Evolutionary conservation across 495 filamentous ascomycete genomes (phyloP), one percentile per base, ranked within the genome.

Genomic region (Talaromyces proteolyticus): DNA sequence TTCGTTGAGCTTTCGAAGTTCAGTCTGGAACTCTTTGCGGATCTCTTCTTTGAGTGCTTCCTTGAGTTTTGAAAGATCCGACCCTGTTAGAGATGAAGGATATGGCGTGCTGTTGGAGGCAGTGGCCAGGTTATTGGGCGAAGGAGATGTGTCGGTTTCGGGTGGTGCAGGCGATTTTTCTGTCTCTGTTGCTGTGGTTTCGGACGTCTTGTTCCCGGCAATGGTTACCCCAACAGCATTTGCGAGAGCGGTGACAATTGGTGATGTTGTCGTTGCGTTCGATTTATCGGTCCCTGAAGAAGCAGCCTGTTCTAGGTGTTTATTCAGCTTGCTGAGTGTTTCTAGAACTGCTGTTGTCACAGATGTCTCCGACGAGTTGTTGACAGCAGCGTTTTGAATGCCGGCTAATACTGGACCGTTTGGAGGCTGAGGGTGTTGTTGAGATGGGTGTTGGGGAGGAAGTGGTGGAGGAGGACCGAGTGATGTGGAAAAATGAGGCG

Each of bases 11-110:
- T 62, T 63, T n/a, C 62, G 59, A 45, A 70, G 20, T 43, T 69
- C 67, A 3, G 51, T 41, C 12, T 61, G 62, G 17, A 72, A 38
- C 23, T 72, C 63, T 14, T 49, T 48, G 20, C 53, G 44, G 51
- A 73, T 61, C 37, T 73, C 71, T 14, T 50, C 49, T 2, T 63
- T 65, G 3, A 74, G 56, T 42, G 73, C 64, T n/a, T 65, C 53
- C 41, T 70, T 70, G 14, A 74, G 44, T 22, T 41, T 14, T 21
- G 19, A 8, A 3, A 47, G 3, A 20, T 22, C 21, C 47, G 47
- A 17, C 44, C n/a, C 49, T 48, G 23, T 42, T 14, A 16, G 25
- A 29, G 25, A 29, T 6, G 25, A 29, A 29, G 25, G 25, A 12
- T n/a, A n/a, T n/a, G n/a, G n/a, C n/a, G n/a, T n/a, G 25, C 25